phyloP scores from a whole-genome alignment of 306 rosid species.

The Sechiopsis laciniata region DNA sequence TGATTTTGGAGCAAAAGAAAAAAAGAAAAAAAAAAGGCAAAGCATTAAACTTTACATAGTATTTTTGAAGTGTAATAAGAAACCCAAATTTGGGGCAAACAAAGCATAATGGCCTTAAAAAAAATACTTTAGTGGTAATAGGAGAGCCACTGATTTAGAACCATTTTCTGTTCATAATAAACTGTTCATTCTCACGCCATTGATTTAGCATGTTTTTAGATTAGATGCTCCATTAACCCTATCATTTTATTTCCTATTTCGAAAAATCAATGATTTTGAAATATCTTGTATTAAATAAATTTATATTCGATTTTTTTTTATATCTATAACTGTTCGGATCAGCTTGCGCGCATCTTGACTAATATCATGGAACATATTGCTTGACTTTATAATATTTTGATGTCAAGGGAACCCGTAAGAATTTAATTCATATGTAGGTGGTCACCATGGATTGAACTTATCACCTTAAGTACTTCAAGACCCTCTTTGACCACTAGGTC shows the following conservation, averaged over 20 bases:
- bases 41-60: background rate
- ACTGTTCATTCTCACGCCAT: constrained; percentile 10
- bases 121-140: background rate
- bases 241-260: background rate
- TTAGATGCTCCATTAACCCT: background rate
- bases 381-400: too few species aligned
- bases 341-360: too few species aligned
- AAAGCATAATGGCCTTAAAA: background rate
- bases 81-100: constrained; percentile 8
- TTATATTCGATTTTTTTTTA: too few species aligned
- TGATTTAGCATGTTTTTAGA: background rate
- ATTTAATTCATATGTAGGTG: too few species aligned
- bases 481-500: too few species aligned
- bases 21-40: background rate
- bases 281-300: too few species aligned
- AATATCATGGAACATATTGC: too few species aligned
- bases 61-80: background rate
- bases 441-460: too few species aligned
- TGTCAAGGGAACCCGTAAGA: too few species aligned
- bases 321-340: too few species aligned
- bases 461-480: too few species aligned
- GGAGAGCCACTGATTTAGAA: constrained; percentile 17
- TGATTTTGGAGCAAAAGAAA: background rate
- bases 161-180: background rate
- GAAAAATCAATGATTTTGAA: too few species aligned